Base-by-base conservation (phyloP, 768 basidiomycete species). In the Mycena latifolia region DNA sequence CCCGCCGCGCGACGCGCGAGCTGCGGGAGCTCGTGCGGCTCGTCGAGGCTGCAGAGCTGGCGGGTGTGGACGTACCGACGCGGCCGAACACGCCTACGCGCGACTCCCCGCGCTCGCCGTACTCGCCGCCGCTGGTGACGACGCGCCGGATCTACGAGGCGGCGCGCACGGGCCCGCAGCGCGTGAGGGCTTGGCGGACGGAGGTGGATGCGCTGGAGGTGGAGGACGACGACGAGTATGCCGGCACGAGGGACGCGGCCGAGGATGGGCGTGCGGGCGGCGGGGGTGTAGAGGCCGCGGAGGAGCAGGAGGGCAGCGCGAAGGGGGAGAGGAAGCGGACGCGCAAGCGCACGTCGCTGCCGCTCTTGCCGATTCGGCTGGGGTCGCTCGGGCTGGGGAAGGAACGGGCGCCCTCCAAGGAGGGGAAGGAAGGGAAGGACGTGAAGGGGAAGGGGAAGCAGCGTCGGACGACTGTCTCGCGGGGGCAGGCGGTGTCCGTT, bases 81-180 rank as follows among this genome's bases (percentile, higher is more conserved):
- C 20, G 17, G 18, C 27, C 41, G 28, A 10, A 28, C 17, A 9
- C 31, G 31, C 31, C 31, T 5, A 11, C n/a, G n/a, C n/a, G n/a
- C n/a, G n/a, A n/a, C n/a, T n/a, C n/a, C n/a, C 31, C 31, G 15
- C 43, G 25, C 12, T 10, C n/a, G 41, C n/a, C 53, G 25, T 47
- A 33, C 67, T n/a, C 6, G 14, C 15, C 61, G 39, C 67, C 67
- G 25, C 15, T 65, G 17, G 67, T 65, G 33, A 53, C 67, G 53
- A 65, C 67, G 51, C 67, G 67, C 28, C 67, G 67, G 12, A 69
- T 69, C 41, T 65, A 69, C 45, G 67, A 69, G 60, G 67, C 67
- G 11, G 54, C 54, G 54, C 63, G 67, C 37, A 69, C 59, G 52
- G 31, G 39, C 15, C 20, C 59, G 27, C n/a, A 22, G 46, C 25